Evolutionary conservation across 75 land plant species (phyloP), one percentile per base, ranked within the genome.

Genomic region (Selaginella tamariscina): DNA sequence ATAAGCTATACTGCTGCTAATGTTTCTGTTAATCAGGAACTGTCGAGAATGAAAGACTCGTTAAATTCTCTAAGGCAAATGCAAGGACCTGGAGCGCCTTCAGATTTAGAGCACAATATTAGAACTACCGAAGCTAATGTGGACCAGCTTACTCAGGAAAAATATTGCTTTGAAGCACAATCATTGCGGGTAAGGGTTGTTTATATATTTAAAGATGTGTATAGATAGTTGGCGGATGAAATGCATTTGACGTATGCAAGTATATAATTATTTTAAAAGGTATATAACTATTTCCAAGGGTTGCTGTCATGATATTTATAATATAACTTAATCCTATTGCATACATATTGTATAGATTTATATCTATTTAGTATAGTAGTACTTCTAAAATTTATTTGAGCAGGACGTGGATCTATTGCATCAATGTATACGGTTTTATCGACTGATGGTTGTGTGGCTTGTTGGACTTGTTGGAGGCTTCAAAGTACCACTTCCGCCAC

Each of bases 21-120:
- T 39, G 11, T 39, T 39, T 39, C 49, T 39, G 49, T 39, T 5
- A 5, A 15, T 39, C 70, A 89, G 98, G 96, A 89, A 21, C 73
- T 59, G 2, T 21, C 23, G 26, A 59, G 21, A 59, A 8, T 2
- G 21, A 59, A 59, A 23, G 62, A 21, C 21, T 59, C 62, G 9
- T 59, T 59, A n/a, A n/a, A 59, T 5, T 2, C 23, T 8, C 62
- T 59, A 5, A 59, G 23, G 26, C n/a, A 8, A 5, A 23, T 59
- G 26, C 23, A 27, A 23, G 62, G 26, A 5, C 26, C 26, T n/a
- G 62, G 62, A n/a, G 27, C 23, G 23, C 26, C 26, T 2, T 2
- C 23, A 5, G 62, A 59, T 23, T n/a, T 59, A 27, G 26, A 59
- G 8, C 5, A 59, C 8, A 27, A 8, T 23, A 59, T 59, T n/a